Base-by-base conservation (phyloP, 176 grass and related monocot genomes). In the Oryza officinalis region DNA sequence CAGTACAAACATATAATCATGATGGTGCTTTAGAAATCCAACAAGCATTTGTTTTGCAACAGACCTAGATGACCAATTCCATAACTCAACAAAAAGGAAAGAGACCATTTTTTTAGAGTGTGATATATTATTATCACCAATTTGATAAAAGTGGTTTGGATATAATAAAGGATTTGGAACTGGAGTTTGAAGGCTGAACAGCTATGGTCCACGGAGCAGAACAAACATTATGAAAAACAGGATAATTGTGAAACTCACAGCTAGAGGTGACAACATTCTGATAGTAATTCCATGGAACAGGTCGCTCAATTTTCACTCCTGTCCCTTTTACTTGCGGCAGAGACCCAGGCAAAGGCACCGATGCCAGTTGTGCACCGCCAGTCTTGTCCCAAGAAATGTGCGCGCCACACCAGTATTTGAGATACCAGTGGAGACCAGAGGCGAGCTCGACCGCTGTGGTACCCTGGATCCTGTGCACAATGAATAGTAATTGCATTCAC, bases 351-450 rank as follows among this genome's bases (percentile, higher is more conserved):
- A 13, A 52, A 67, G 89, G 96, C 28, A 98, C 47, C 25, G 92
- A 90, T 17, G 69, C 81, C 38, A 98, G 57, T 63, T 95, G 96
- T 81, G 87, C 76, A 38, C 96, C 91, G 9, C 96, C 95, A n/a
- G 95, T 95, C 87, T 95, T 98, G 49, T 93, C 93, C 92, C 96
- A 98, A 38, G 96, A 98, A 83, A 98, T 98, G 80, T 98, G 96
- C 14, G 85, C 89, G 22, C 85, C 89, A 73, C 92, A 95, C 90
- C 79, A 98, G 72, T 98, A 95, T 57, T 98, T 98, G 32, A 98
- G 81, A 69, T 98, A 98, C 95, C 95, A 98, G 25, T 98, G 92
- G 67, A 98, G 95, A 32, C 95, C 95, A 80, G 92, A 91, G 10
- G 89, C 88, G 23, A 98, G 89, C 65, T 98, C 95, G 40, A 95